These are phyloP conservation scores for Boletus semigastroideus DNA, from an alignment of 1,284 basidiomycete species.

Conservation along the genomic window DNA sequence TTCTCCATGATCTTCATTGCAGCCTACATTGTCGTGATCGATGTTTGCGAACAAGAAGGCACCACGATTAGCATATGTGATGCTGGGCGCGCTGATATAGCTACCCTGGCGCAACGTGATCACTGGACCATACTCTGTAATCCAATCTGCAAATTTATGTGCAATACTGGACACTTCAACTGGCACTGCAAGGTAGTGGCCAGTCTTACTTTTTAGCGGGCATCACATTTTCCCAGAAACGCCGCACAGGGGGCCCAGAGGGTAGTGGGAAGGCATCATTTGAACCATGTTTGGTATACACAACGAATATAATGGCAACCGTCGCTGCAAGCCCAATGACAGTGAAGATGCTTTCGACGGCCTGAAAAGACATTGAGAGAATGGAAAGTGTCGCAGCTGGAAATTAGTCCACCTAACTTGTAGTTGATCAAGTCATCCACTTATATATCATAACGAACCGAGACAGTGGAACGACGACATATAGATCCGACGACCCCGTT, in stretches of 20 bases:
- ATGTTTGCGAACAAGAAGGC: neutral
- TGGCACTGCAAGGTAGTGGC: neutral
- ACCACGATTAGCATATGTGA: neutral
- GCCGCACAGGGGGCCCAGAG: slow-evolving; percentile 25
- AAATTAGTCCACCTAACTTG: too few species aligned
- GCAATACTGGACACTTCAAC: slow-evolving; percentile 10
- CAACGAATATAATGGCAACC: too few species aligned
- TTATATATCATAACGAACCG: slow-evolving; percentile 27
- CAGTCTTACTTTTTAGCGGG: slow-evolving; percentile 19
- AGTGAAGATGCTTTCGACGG: too few species aligned
- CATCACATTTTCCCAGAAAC: slow-evolving; percentile 29
- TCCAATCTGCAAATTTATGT: slow-evolving; percentile 23
- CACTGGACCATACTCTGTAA: slow-evolving; percentile 35
- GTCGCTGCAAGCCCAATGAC: too few species aligned
- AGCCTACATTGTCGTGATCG: slow-evolving; percentile 15
- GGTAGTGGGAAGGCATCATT: slow-evolving; percentile 20
- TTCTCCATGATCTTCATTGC: slow-evolving; percentile 38
- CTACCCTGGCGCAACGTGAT: slow-evolving; percentile 30
- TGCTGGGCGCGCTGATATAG: slow-evolving; percentile 14
- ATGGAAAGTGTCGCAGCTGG: too few species aligned
- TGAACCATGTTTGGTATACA: neutral
- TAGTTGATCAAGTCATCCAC: too few species aligned
- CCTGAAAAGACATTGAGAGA: too few species aligned
- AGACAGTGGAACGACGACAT: slow-evolving; percentile 21
- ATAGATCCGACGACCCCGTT: slow-evolving; percentile 16